Base-by-base conservation (phyloP, 2,329 filamentous ascomycete genomes). In the Nemania serpens region DNA sequence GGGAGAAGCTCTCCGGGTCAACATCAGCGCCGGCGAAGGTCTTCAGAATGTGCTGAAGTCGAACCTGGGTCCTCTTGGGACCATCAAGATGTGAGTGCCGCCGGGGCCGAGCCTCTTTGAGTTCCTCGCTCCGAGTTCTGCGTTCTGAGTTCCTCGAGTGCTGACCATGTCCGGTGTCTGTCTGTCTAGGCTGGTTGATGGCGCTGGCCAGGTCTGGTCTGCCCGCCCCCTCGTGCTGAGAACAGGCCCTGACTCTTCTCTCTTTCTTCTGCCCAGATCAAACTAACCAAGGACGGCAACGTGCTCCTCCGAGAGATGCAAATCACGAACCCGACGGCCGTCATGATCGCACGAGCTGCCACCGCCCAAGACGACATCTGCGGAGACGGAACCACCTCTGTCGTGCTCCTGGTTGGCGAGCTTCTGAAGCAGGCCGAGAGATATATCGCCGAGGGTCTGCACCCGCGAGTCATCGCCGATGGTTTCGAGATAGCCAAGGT, bases 311-410 rank as follows among this genome's bases (percentile, higher is more conserved):
- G 87, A 71, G 87, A 90, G 76, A 89, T 89, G 87, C 93, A 98
- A 87, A 98, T 98, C 75, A 94, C 97, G 81, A 98, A 98, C 78
- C 95, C 95, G 29, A 99, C 95, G 37, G 95, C 95, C 68, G 95
- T 95, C 65, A 89, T 89, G 86, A 89, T 89, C 76, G 87, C 86
- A 59, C 81, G 87, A 75, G 93, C 94, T 72, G 95, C 95, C 59
- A 99, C 95, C 39, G 95, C 95, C 68, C 94, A 99, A 77, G 95
- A 99, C 77, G 95, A 99, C 73, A 99, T 99, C 71, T 96, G 92
- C 70, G 95, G 95, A 73, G 95, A 99, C 77, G 95, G 95, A 73
- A 99, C 95, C 71, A 99, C 95, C 43, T 97, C 93, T 48, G 94
- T 97, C 33, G 95, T 99, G 54, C 81, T 99, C 71, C 81, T 98